Evolutionary conservation across 805 yeast species (phyloP).

Genomic region (Wickerhamiella hasegawae): DNA sequence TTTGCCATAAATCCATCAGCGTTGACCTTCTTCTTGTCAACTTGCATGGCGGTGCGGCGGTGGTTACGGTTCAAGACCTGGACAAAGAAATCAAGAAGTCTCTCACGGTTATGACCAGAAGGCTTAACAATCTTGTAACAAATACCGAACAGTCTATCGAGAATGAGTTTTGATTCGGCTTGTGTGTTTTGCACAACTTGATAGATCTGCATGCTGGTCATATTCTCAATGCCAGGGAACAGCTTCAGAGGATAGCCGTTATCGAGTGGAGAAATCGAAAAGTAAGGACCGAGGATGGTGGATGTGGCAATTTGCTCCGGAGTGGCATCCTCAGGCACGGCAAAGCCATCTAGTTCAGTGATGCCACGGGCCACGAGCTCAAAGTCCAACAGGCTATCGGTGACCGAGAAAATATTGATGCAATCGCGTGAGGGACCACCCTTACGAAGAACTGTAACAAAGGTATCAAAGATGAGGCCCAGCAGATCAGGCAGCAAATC

Average conservation of each 20-base stretch:
- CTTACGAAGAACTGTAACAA: constrained; percentile 24
- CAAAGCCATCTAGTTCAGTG: constrained; percentile 40
- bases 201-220: constrained; percentile 4
- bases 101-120: constrained; percentile 45
- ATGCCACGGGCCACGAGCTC: constrained; percentile 48
- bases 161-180: constrained; percentile 10
- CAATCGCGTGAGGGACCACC: constrained; percentile 28
- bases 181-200: constrained; percentile 12
- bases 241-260: constrained; percentile 35
- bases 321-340: constrained; percentile 27
- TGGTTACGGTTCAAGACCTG: constrained; percentile 68
- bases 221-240: constrained; percentile 20
- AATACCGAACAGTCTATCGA: constrained; percentile 42
- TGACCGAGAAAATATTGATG: constrained; percentile 29
- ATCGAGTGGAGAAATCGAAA: constrained; percentile 58
- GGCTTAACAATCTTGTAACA: constrained; percentile 64
- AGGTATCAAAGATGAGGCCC: constrained; percentile 28
- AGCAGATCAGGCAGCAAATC: constrained; percentile 47
- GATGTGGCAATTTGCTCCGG: constrained; percentile 41
- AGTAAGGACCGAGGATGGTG: constrained; percentile 63
- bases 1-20: constrained; percentile 75
- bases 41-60: constrained; percentile 66
- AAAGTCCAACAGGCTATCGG: constrained; percentile 39
- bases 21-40: constrained; percentile 48
- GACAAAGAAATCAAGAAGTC: constrained; percentile 52